These are phyloP conservation scores for Metschnikowia reukaufii DNA, from an alignment of 805 yeast genomes.

Conservation along the genomic window DNA sequence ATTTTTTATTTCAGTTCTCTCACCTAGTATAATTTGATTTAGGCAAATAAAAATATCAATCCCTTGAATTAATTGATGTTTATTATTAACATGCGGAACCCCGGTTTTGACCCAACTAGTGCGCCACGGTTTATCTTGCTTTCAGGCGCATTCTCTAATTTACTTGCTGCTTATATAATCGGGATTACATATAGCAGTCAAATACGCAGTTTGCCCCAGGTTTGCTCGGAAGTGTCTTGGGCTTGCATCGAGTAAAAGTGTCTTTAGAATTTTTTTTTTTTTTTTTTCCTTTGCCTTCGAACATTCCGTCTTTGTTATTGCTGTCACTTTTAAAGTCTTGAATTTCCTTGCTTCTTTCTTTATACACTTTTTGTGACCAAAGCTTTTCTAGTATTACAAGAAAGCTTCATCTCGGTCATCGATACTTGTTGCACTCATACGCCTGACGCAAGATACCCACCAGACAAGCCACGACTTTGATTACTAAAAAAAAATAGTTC, in stretches of 20 bases:
- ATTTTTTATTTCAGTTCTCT: no score
- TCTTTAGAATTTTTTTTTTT: background rate
- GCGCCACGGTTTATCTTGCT: conserved; percentile 5
- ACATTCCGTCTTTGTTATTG: background rate
- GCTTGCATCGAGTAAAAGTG: background rate
- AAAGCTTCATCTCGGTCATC: background rate
- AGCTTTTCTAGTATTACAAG: background rate
- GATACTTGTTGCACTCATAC: background rate
- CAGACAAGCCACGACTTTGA: background rate
- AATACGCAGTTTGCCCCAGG: conserved; percentile 8
- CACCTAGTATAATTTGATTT: no score
- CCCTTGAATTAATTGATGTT: no score
- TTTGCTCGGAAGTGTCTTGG: conserved; percentile 5
- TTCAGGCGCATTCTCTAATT: conserved; percentile 4
- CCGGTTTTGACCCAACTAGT: no score
- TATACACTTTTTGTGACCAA: background rate
- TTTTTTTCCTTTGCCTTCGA: background rate
- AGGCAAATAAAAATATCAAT: no score
- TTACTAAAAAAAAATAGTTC: background rate
- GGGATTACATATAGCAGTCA: conserved; percentile 5
- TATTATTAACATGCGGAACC: no score
- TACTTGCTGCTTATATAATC: conserved; percentile 11
- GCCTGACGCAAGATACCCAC: background rate
- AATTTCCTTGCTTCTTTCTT: background rate
- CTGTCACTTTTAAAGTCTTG: background rate